Base-by-base conservation (phyloP, 768 basidiomycete genomes). In the Punctularia strigosozonata region DNA sequence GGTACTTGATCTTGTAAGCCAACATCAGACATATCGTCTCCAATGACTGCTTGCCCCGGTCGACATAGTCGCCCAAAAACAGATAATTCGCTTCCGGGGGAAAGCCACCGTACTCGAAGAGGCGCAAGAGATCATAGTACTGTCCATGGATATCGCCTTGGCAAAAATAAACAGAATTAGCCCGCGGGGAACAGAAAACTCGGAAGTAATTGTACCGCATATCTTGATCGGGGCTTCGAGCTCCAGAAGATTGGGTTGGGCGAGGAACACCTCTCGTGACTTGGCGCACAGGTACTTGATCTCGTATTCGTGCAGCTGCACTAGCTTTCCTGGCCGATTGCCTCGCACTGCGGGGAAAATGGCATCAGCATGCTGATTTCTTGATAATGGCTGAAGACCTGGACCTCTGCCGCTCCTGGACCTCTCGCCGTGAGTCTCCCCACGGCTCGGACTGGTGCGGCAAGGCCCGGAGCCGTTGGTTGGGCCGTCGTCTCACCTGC, bases 1-100 rank as follows among this genome's bases (percentile, higher is more conserved):
- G 94, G 71, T 97, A 99, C 74, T 98, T 99, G 73, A 94, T 94
- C 76, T 99, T 99, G 85, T 99, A 99, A 33, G 94, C 92, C 49
- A 99, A 79, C 43, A 99, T 73, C 33, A 99, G 79, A 59, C 94
- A 97, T 59, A 99, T 99, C 14, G 94, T 99, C 68, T 99, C 94
- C 53, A 99, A 74, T 34, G 86, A 90, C 62, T 99, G 94, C 64
- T 99, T 99, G 52, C 94, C 94, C 59, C 94, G 82, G 66, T 99
- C 94, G 55, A 99, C 94, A 57, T 99, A 99, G 66, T 99, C 94
- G 46, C 94, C 94, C 38, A 99, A 79, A 75, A 99, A 99, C 50
- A 99, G 84, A 66, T 99, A 99, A 67, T 99, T 99, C 43, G 94
- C 91, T 77, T 99, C 94, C 66, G 94, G 94, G 23, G 94, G 94